Evolutionary conservation across 345 rosid species (phyloP), one percentile per base, ranked within the genome.

Genomic region (Eucalyptus lansdowneana): DNA sequence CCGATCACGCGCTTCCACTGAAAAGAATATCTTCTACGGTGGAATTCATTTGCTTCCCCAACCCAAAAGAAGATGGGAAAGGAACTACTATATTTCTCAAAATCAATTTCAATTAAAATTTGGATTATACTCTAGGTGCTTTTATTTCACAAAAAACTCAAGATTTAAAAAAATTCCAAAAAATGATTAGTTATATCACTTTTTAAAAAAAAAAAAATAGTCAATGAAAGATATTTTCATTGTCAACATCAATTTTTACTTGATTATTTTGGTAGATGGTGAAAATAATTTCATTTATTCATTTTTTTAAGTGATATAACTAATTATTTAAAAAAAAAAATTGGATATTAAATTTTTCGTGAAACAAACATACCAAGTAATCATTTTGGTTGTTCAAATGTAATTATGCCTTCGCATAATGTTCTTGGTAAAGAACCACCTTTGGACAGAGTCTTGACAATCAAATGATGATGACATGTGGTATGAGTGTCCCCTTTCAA

Each of bases 181-280:
- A 53, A 53, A 21, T 53, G 25, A 53, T 53, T 53, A 19, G 25
- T 53, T 53, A 53, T 53, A 53, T 53, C 58, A 53, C 58, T 53
- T 53, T 40, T n/a, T n/a, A n/a, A n/a, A 40, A 40, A 40, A 21
- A 0, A 53, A 53, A 19, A 19, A 53, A 0, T 19, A 53, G 24
- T 19, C 11, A 53, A 53, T 8, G 58, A 53, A 53, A 8, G 5
- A 53, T 53, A 3, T 53, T 19, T 53, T 53, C 24, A 53, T 53
- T 0, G 0, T 19, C 58, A 53, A 53, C 58, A 19, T 53, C 58
- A 53, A 53, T 53, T 19, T 53, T 53, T 53, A 1, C 5, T 53
- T 8, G 58, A 53, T 53, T 19, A 53, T 53, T 53, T 53, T 53
- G 0, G 1, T 53, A 0, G 58, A 19, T 53, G 24, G 0, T 53